phyloP scores from a whole-genome alignment of 2,329 filamentous ascomycete species.

The Waltergamsia citrina region DNA sequence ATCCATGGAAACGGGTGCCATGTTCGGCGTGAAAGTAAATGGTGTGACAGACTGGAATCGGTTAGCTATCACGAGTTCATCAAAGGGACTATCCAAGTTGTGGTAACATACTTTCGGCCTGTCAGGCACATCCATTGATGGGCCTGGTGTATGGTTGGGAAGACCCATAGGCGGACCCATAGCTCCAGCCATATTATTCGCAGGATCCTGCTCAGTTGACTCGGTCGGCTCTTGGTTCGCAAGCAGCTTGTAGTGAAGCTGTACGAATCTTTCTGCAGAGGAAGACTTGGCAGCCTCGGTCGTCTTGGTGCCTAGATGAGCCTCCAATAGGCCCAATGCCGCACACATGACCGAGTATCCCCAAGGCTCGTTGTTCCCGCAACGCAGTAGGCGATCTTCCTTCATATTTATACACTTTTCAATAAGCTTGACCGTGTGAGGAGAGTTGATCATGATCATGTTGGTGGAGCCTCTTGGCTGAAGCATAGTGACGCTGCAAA shows the following conservation, averaged over 20 bases:
- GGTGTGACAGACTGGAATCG: constrained; percentile 27
- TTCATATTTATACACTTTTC: constrained; percentile 53
- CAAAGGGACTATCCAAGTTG: constrained; percentile 6
- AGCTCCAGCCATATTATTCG: not conserved
- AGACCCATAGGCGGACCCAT: constrained; percentile 2
- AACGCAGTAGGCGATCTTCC: constrained; percentile 50
- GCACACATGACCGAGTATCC: constrained; percentile 56
- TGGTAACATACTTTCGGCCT: constrained; percentile 24
- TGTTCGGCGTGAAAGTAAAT: constrained; percentile 26
- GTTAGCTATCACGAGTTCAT: constrained; percentile 1
- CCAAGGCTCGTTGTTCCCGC: constrained; percentile 56
- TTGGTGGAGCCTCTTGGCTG: constrained; percentile 49
- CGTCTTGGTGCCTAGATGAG: constrained; percentile 48
- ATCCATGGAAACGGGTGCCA: constrained; percentile 23
- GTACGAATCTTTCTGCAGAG: constrained; percentile 49
- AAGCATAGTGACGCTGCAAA: constrained; percentile 51
- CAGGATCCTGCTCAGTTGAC: constrained; percentile 17
- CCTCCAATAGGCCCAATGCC: constrained; percentile 47
- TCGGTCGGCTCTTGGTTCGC: constrained; percentile 41
- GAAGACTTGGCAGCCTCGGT: constrained; percentile 47
- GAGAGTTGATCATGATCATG: constrained; percentile 53
- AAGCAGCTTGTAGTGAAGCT: constrained; percentile 46
- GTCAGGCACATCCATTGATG: constrained; percentile 21
- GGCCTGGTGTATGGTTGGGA: constrained; percentile 4
- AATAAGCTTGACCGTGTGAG: constrained; percentile 50